A percentile compares a stretch with the other conserved stretches of the same genome.
Evolutionary conservation across 352 stramenopile genomes (phyloP).

Genomic region (Phytophthora constricta): DNA sequence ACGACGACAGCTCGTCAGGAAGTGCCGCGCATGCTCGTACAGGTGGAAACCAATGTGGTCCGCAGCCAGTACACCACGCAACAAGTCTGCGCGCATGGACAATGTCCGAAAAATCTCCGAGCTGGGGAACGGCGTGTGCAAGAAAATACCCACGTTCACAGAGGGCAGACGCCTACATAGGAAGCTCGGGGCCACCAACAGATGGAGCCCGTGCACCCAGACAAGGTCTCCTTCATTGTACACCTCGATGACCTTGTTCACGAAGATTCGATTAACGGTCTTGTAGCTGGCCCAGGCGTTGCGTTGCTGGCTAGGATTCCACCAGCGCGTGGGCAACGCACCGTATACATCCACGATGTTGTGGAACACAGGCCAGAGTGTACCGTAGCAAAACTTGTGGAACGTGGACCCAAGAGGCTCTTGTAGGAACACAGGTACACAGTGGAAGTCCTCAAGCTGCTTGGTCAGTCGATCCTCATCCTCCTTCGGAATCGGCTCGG

Average conservation of each 20-base stretch:
- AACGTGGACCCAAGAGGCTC: constrained; percentile 84
- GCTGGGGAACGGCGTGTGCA: constrained; percentile 99
- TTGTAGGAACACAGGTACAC: constrained; percentile 97
- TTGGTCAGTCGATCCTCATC: constrained; percentile 80
- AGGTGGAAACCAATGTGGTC: constrained; percentile 99
- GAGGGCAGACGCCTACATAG: constrained; percentile 91
- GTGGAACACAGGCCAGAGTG: constrained; percentile 98
- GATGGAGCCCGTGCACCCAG: constrained; percentile 98
- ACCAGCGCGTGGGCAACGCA: constrained; percentile 79
- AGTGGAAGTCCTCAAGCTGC: constrained; percentile 93
- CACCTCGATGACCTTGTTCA: constrained; percentile 93
- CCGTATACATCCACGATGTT: constrained; percentile 98
- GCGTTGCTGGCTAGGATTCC: constrained; percentile 84
- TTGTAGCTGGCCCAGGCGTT: constrained; percentile 95
- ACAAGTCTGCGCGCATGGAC: constrained; percentile 95
- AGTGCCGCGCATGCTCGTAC: constrained; percentile 98
- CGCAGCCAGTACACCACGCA: constrained; percentile 96
- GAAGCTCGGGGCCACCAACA: constrained; percentile 98
- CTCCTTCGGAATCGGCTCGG: constrained; percentile 77
- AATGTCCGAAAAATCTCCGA: constrained; percentile 99
- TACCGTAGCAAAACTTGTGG: constrained; percentile 97
- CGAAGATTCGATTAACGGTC: constrained; percentile 97
- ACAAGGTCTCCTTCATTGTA: constrained; percentile 94
- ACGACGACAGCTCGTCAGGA: constrained; percentile 95
- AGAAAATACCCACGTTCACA: constrained; percentile 97